Conservation (phyloP, 1,284 basidiomycete species). For the Cerioporus squamosus region DNA sequence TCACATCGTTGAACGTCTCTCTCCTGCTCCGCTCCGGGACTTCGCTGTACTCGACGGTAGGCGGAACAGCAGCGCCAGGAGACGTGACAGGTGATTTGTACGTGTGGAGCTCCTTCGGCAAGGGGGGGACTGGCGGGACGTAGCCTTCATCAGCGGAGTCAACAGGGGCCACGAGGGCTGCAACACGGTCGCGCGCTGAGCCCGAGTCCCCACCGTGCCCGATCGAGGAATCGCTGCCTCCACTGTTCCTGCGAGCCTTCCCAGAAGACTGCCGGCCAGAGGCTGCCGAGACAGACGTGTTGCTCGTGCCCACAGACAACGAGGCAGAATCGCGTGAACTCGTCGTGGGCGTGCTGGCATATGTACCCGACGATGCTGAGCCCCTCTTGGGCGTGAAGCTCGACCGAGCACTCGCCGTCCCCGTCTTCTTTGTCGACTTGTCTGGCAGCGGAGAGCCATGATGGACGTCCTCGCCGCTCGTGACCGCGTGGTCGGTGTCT, state of each 20-base stretch:
- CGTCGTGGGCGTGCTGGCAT: conserved; percentile 73
- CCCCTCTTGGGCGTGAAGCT: conserved; percentile 84
- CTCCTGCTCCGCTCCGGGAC: conserved; percentile 34
- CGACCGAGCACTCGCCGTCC: conserved; percentile 56
- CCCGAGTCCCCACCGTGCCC: conserved; percentile 68
- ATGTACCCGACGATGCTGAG: conserved; percentile 87
- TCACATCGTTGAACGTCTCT: conserved; percentile 28
- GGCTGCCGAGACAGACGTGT: conserved; percentile 71
- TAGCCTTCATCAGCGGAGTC: conserved; percentile 62
- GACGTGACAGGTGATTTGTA: conserved; percentile 63
- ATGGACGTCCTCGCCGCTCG: conserved; percentile 54
- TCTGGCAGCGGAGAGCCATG: conserved; percentile 48
- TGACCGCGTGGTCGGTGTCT: conserved; percentile 44
- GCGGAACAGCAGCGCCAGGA: conserved; percentile 52
- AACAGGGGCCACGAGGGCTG: conserved; percentile 56
- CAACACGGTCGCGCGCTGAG: conserved; percentile 67
- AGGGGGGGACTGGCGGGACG: conserved; percentile 95
- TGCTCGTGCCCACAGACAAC: conserved; percentile 74
- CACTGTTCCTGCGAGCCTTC: conserved; percentile 74
- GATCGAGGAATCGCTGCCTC: conserved; percentile 84
- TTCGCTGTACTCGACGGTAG: conserved; percentile 42
- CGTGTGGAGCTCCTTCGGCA: conserved; percentile 88
- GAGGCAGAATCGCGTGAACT: conserved; percentile 86
- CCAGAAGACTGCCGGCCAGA: conserved; percentile 68
- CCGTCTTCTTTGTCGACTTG: conserved; percentile 67